Evolutionary conservation across 2,329 filamentous ascomycete species (phyloP), one percentile per base, ranked within the genome.

Genomic region (Rhynchosporium graminicola): DNA sequence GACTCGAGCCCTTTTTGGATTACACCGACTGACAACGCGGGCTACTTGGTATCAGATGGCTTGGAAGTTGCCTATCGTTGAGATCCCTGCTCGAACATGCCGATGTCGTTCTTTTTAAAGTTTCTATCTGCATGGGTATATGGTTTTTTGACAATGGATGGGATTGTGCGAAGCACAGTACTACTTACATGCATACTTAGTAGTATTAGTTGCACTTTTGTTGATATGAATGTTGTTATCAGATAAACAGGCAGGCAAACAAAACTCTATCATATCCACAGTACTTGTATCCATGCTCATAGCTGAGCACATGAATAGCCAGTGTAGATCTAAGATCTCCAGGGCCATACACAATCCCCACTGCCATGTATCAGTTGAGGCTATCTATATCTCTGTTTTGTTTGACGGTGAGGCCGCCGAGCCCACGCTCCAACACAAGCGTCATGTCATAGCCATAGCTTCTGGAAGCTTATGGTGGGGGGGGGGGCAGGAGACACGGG

Each of bases 401-500:
- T 54, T 46, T 57, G 54, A 57, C 26, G 29, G 40, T 57, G 54
- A 57, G 26, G 12, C 26, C 42, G 54, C 54, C 42, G 29, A 45
- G 54, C 26, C 40, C 4, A 33, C 28, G 40, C 40, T 57, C 38
- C 38, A 45, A 47, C 54, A 61, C 43, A 58, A 55, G 60, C 60
- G 63, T 65, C 63, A 20, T 20, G 20, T 20, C 20, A 20, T 20
- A 20, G 20, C 20, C 20, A 64, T 60, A 64, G 62, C 56, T 59
- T 55, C 54, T 47, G 54, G 55, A 61, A 58, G 52, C 60, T 65
- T 65, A 65, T 65, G 60, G 63, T 54, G 60, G 63, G 63, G n/a
- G n/a, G 63, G 63, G 40, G 10, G 6, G 8, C 36, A 8, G 55
- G 38, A 47, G 50, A 20, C 20, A 20, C 20, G 20, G 20, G 20